A percentile compares a stretch with the other conserved stretches of the same genome.
Evolutionary conservation across 2,329 filamentous ascomycete species (phyloP).

Genomic region (Nigrospora osmanthi): DNA sequence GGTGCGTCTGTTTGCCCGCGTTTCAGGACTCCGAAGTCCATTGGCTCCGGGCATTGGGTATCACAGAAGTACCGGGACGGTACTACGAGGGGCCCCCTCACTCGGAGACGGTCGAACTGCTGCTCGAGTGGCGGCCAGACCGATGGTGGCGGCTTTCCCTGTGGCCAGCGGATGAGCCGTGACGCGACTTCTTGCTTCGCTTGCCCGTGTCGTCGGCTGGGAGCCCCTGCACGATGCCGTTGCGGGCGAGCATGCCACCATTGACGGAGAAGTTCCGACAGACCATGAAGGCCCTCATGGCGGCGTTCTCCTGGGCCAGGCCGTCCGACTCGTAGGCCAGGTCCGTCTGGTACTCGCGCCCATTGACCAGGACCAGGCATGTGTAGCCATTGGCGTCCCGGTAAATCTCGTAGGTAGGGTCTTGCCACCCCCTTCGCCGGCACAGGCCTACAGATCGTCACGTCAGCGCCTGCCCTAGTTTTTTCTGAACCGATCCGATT

Average conservation of each 20-base stretch:
- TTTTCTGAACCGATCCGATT: slow-evolving; percentile 11
- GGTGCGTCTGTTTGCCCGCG: not conserved
- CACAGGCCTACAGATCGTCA: slow-evolving; percentile 65
- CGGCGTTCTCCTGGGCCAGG: slow-evolving; percentile 85
- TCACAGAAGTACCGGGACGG: too few relatives aligned
- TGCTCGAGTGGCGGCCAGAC: slow-evolving; percentile 53
- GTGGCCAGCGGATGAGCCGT: slow-evolving; percentile 35
- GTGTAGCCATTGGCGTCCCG: slow-evolving; percentile 68
- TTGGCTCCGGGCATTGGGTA: too few relatives aligned
- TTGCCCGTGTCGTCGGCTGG: slow-evolving; percentile 47
- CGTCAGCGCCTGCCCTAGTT: slow-evolving; percentile 20
- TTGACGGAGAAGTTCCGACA: slow-evolving; percentile 97
- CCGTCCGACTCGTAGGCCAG: slow-evolving; percentile 73
- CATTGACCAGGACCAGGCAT: slow-evolving; percentile 90
- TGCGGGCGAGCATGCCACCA: slow-evolving; percentile 76
- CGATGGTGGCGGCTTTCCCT: slow-evolving; percentile 36
- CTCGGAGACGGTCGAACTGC: slow-evolving; percentile 54
- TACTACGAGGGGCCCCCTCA: slow-evolving; percentile 20
- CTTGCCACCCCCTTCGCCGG: slow-evolving; percentile 86
- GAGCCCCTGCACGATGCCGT: slow-evolving; percentile 60
- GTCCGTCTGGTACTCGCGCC: slow-evolving; percentile 92
- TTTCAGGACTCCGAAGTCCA: not conserved
- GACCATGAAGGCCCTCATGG: slow-evolving; percentile 94
- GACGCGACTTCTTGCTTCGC: slow-evolving; percentile 43
- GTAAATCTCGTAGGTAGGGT: slow-evolving; percentile 82